These are phyloP conservation scores for Lolium rigidum DNA, from an alignment of 176 grass and related monocot genomes.

Conservation along the genomic window DNA sequence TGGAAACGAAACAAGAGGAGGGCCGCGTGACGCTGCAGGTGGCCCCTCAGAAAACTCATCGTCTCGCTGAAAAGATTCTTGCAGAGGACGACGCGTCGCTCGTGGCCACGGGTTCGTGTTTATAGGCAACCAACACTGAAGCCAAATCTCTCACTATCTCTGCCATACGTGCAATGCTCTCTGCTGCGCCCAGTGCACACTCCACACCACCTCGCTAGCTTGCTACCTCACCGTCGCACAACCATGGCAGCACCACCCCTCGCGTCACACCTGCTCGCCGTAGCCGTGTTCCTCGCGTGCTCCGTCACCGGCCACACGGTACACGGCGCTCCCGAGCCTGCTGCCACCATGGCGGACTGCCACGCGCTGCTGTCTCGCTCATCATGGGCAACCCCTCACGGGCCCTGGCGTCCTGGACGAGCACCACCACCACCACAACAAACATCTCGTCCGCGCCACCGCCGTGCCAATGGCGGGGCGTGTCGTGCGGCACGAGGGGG, in stretches of 20 bases:
- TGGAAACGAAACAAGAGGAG: neutral
- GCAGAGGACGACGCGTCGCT: neutral
- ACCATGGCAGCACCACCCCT: neutral
- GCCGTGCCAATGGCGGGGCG: slow-evolving; percentile 29
- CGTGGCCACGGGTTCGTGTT: no score
- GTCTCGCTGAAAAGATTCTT: no score
- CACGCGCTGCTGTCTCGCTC: slow-evolving; percentile 19
- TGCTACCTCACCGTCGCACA: no score
- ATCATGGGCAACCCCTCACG: neutral
- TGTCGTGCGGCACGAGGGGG: neutral
- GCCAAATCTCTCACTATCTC: no score
- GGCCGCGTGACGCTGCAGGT: no score
- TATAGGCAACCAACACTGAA: no score
- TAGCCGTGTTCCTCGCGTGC: neutral
- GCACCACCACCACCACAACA: neutral
- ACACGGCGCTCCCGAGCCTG: neutral
- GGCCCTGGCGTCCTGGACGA: slow-evolving; percentile 12
- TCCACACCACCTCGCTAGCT: no score
- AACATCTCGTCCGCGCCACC: neutral
- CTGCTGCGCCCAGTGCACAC: no score
- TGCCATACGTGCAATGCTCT: no score
- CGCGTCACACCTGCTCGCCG: neutral
- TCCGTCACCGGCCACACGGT: neutral
- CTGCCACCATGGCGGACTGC: neutral
- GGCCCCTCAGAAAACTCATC: no score